Conservation (phyloP, 2,329 filamentous ascomycete genomes). For the Orbilia blumenaviensis region DNA sequence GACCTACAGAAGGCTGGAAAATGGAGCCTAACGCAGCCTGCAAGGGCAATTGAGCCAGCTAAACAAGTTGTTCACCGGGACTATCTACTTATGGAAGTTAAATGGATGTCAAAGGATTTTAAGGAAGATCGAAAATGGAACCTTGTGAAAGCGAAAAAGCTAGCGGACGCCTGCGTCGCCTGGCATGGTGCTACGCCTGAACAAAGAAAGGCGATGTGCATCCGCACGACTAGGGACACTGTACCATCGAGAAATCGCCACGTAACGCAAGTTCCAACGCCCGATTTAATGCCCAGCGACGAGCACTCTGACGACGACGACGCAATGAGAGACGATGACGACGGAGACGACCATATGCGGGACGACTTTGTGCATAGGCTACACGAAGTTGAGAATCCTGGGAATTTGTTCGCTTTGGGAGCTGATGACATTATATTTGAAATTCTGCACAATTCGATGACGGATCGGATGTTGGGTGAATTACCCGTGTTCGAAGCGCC, state of each 20-base stretch:
- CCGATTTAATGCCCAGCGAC: conserved; percentile 73
- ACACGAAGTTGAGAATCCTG: conserved; percentile 64
- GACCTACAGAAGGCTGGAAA: conserved; percentile 88
- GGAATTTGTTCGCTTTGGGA: conserved; percentile 82
- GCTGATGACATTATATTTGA: conserved; percentile 83
- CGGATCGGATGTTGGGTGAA: conserved; percentile 80
- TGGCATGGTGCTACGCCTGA: conserved; percentile 75
- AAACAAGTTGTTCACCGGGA: conserved; percentile 84
- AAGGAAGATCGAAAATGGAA: conserved; percentile 96
- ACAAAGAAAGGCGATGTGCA: conserved; percentile 73
- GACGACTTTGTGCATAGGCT: conserved; percentile 53
- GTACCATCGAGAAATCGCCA: conserved; percentile 55
- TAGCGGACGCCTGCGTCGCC: conserved; percentile 83
- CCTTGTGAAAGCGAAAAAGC: conserved; percentile 77
- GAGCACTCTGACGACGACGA: conserved; percentile 61
- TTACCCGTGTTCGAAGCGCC: conserved; percentile 79
- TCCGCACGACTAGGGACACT: conserved; percentile 61
- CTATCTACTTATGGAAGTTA: conserved; percentile 86
- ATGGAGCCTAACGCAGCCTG: conserved; percentile 90
- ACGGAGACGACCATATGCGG: conserved; percentile 59
- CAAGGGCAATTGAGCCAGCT: conserved; percentile 81
- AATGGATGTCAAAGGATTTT: conserved; percentile 98
- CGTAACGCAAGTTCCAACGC: conserved; percentile 63
- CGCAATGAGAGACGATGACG: conserved; percentile 59
- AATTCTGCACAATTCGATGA: conserved; percentile 75